These are phyloP conservation scores for Tubosaeta brunneosetosa DNA, from an alignment of 768 basidiomycete genomes.

Conservation along the genomic window DNA sequence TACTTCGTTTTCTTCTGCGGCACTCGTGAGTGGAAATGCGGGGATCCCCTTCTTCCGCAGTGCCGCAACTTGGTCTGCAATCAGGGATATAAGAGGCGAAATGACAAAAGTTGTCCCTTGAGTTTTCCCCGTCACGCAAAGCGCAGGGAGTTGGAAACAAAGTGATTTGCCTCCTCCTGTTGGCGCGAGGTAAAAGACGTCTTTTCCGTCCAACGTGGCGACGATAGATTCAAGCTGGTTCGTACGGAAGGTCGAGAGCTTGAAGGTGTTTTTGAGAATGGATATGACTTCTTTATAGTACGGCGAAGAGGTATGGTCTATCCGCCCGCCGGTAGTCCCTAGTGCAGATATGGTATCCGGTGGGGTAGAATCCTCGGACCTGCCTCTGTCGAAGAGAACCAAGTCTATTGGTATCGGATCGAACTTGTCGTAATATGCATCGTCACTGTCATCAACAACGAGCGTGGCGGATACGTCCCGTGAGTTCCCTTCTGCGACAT, in stretches of 20 bases:
- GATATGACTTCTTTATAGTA: constrained; percentile 30
- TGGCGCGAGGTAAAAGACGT: constrained; percentile 94
- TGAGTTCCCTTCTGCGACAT: constrained; percentile 21
- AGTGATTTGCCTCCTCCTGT: constrained; percentile 92
- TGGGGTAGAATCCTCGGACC: constrained; percentile 5
- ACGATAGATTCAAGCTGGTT: constrained; percentile 88
- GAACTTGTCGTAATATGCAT: constrained; percentile 44
- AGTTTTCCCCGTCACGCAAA: constrained; percentile 67
- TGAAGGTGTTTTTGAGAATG: constrained; percentile 45
- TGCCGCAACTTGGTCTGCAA: constrained; percentile 80
- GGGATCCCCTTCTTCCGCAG: constrained; percentile 61
- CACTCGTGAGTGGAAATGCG: constrained; percentile 66
- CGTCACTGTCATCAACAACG: constrained; percentile 37
- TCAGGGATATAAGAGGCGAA: constrained; percentile 83
- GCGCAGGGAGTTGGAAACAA: constrained; percentile 87
- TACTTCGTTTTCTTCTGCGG: constrained; percentile 38
- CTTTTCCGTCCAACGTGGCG: constrained; percentile 71
- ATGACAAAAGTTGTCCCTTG: constrained; percentile 86
- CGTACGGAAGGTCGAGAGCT: constrained; percentile 60
- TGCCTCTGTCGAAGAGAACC: constrained; percentile 11
- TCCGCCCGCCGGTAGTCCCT: constrained; percentile 3
- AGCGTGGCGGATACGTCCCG: constrained; percentile 17
- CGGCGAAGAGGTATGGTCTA: constrained; percentile 31
- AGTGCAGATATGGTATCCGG: constrained; percentile 1
- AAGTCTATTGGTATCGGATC: constrained; percentile 29